These are phyloP conservation scores for Scedosporium aurantiacum DNA, from an alignment of 2,329 filamentous ascomycete species.

Conservation along the genomic window DNA sequence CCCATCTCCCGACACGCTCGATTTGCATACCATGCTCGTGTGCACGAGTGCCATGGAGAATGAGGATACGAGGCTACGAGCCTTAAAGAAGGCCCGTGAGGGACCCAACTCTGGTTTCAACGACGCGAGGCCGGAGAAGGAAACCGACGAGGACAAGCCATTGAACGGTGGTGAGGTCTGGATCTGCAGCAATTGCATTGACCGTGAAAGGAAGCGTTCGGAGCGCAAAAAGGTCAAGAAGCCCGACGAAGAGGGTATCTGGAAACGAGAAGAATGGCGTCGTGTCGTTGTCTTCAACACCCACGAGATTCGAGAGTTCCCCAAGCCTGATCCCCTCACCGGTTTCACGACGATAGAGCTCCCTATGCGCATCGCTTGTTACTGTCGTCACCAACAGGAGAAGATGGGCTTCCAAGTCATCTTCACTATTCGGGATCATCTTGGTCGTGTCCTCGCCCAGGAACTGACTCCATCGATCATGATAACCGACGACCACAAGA, in stretches of 20 bases:
- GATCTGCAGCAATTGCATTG: slow-evolving; percentile 87
- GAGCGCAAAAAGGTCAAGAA: slow-evolving; percentile 90
- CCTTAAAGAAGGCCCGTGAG: slow-evolving; percentile 41
- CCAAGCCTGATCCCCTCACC: slow-evolving; percentile 34
- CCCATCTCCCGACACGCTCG: slow-evolving; percentile 61
- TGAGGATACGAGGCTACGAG: slow-evolving; percentile 52
- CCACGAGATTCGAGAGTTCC: slow-evolving; percentile 76
- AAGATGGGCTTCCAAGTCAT: slow-evolving; percentile 89
- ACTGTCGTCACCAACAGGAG: slow-evolving; percentile 89
- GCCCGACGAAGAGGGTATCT: slow-evolving; percentile 81
- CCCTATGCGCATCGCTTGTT: slow-evolving; percentile 94
- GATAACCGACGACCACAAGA: slow-evolving; percentile 98
- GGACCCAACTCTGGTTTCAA: slow-evolving; percentile 10
- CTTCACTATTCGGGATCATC: slow-evolving; percentile 80
- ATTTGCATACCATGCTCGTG: slow-evolving; percentile 71
- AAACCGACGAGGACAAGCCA: slow-evolving; percentile 55
- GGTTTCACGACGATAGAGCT: slow-evolving; percentile 69
- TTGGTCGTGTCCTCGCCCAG: slow-evolving; percentile 69
- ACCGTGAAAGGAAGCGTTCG: slow-evolving; percentile 80
- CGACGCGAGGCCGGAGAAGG: slow-evolving; percentile 25
- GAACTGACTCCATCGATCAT: slow-evolving; percentile 80
- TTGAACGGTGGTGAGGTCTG: slow-evolving; percentile 86
- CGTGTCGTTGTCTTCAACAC: slow-evolving; percentile 89
- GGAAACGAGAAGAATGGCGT: slow-evolving; percentile 68
- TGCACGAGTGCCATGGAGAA: slow-evolving; percentile 88